Conservation (phyloP, 352 stramenopile species). For the Pythium sp. region DNA sequence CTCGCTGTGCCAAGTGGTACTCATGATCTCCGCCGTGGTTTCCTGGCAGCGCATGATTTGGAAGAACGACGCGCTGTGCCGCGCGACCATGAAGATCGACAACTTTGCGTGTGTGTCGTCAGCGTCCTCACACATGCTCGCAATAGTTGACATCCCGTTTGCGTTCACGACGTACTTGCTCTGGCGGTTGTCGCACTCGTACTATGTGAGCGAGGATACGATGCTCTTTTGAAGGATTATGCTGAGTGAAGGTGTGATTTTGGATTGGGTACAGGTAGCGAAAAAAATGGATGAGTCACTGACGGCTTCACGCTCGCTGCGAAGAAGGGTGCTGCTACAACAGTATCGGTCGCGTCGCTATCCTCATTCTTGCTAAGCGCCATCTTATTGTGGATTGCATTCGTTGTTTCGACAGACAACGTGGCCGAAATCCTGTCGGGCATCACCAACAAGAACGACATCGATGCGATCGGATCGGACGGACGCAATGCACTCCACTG, state of each 20-base stretch:
- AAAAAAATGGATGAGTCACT: slow-evolving; percentile 39
- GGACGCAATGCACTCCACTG: slow-evolving; percentile 80
- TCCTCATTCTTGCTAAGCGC: neutral
- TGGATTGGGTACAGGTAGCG: slow-evolving; percentile 26
- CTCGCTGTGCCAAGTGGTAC: slow-evolving; percentile 42
- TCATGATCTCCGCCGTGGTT: slow-evolving; percentile 45
- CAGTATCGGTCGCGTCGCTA: neutral
- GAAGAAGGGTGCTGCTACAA: slow-evolving; percentile 44
- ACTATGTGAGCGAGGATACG: slow-evolving; percentile 33
- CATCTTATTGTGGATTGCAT: neutral
- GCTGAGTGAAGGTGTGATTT: neutral
- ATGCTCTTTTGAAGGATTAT: neutral
- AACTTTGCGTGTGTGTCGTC: slow-evolving; percentile 60
- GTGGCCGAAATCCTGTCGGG: slow-evolving; percentile 66
- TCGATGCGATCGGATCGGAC: slow-evolving; percentile 69
- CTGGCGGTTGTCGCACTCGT: slow-evolving; percentile 63
- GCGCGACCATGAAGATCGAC: slow-evolving; percentile 36
- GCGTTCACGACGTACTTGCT: slow-evolving; percentile 42
- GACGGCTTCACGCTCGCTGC: slow-evolving; percentile 71
- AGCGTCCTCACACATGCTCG: slow-evolving; percentile 29
- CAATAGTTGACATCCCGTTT: slow-evolving; percentile 45
- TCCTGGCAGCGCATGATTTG: slow-evolving; percentile 59
- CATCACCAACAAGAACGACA: slow-evolving; percentile 74
- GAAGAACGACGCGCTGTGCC: slow-evolving; percentile 45
- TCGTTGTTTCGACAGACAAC: slow-evolving; percentile 37